phyloP scores from a whole-genome alignment of 2,329 filamentous ascomycete species.

The Pseudopyricularia javanii region DNA sequence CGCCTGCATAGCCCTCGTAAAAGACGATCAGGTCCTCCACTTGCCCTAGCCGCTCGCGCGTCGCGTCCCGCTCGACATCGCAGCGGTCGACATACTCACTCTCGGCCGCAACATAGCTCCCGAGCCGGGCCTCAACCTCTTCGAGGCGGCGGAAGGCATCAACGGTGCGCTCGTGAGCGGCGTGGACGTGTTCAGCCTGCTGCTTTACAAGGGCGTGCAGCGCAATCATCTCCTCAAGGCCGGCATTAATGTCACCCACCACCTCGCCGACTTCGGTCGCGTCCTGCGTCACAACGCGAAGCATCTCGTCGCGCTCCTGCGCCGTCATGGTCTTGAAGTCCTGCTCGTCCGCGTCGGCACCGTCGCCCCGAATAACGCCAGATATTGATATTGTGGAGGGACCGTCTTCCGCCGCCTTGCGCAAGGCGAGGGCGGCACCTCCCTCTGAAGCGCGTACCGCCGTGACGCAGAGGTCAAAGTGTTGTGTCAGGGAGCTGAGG shows the following conservation, averaged over 20 bases:
- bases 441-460: constrained; percentile 85
- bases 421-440: constrained; percentile 55
- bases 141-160: constrained; percentile 55
- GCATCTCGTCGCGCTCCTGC: constrained; percentile 70
- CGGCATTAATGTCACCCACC: constrained; percentile 59
- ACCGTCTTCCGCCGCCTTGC: constrained; percentile 52
- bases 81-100: constrained; percentile 54
- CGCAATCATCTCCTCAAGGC: constrained; percentile 64
- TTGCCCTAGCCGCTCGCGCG: constrained; percentile 58
- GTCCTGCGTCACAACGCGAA: constrained; percentile 66
- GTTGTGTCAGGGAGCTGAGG: constrained; percentile 67
- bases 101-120: constrained; percentile 51
- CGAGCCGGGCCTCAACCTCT: constrained; percentile 53
- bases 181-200: constrained; percentile 45
- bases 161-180: constrained; percentile 43
- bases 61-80: constrained; percentile 60
- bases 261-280: constrained; percentile 54
- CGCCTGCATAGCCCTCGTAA: constrained; percentile 74
- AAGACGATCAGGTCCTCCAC: constrained; percentile 69
- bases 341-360: constrained; percentile 20
- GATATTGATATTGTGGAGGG: constrained; percentile 43
- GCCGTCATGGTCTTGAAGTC: constrained; percentile 59
- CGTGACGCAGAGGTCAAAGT: constrained; percentile 88
- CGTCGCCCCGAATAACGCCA: constrained; percentile 49
- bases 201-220: constrained; percentile 51